Base-by-base conservation (phyloP, 2,329 filamentous ascomycete species). In the Ophiocordyceps robertsii region DNA sequence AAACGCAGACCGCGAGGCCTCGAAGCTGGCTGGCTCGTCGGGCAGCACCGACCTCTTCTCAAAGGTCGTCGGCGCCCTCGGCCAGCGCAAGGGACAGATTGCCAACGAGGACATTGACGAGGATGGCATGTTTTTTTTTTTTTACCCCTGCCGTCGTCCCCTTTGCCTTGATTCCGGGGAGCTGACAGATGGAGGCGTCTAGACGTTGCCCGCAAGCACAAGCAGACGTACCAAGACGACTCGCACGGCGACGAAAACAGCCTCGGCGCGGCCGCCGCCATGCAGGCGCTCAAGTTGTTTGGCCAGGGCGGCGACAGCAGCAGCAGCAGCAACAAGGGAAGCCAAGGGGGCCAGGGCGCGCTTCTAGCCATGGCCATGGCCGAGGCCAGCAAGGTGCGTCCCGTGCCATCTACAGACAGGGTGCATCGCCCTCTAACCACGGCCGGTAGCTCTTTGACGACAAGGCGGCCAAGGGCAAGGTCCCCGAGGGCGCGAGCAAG, bases 311-410 rank as follows among this genome's bases (percentile, higher is more conserved):
- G 66, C 51, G 50, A 65, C 49, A 51, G 65, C 63, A 63, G 66
- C 12, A 62, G 66, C 49, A 49, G 64, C 48, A 51, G 65, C 9
- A 17, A 17, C 16, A 16, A n/a, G 14, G 17, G n/a, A 10, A 16
- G 33, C 33, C 14, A 10, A 64, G 67, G 71, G 55, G 76, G 77
- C 51, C 81, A 94, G 70, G 86, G 82, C 59, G 75, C 82, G 47
- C 86, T 95, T 56, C 75, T 95, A 48, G 84, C 82, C 5, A 69
- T 94, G 59, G 89, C 89, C 37, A 89, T 95, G 85, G 78, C 74
- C 9, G 83, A 95, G 67, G 89, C 87, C 30, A 81, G 80, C 55
- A 88, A 89, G 70, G 68, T 89, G 47, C 43, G 63, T 52, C 4
- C 6, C 4, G 19, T 3, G 4, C 19, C 19, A 19, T 19, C 19